Evolutionary conservation across 2,329 filamentous ascomycete genomes (phyloP), one percentile per base, ranked within the genome.

Genomic region (Botrytis sinoallii): DNA sequence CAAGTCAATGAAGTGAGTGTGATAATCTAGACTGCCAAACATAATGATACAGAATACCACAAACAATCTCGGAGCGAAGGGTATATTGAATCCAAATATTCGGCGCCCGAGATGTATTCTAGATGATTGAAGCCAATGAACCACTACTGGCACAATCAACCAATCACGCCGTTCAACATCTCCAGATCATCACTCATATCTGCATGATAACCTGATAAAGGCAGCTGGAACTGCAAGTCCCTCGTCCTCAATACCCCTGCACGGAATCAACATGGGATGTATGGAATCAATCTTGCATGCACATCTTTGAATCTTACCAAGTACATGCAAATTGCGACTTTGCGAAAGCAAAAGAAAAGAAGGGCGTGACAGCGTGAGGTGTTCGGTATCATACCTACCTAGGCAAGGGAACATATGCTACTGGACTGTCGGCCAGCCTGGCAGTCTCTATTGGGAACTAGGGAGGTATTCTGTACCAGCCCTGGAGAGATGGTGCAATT

Each of bases 401-500:
- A 10, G 44, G 44, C 8, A 52, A n/a, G 48, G 48, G 22, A n/a
- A 25, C n/a, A n/a, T 52, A 14, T 55, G n/a, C 52, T 29, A 55
- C 52, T 55, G 52, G n/a, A 29, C 60, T 42, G 22, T 63, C 60
- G 60, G 35, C 35, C 60, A 63, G 60, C 35, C 60, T 40, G n/a
- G n/a, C 52, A 29, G 48, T 52, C 48, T 52, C 59, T 61, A 38
- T 38, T 61, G 10, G 32, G 59, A 16, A 25, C 59, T 55, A 55
- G 52, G 52, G n/a, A 55, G 52, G 48, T 55, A 8, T 29, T 55
- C 25, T 29, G n/a, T 55, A 29, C 52, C 14, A 29, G n/a, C 6
- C 52, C n/a, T 55, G 52, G 52, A 42, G 38, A 38, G 20, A 67
- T 67, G 64, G 64, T 67, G 64, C 64, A 67, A 67, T 67, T 38